Percentiles rank a stretch among this genome's conserved stretches.
Evolutionary conservation across 306 rosid species (phyloP).

Genomic region (Vicia villosa): DNA sequence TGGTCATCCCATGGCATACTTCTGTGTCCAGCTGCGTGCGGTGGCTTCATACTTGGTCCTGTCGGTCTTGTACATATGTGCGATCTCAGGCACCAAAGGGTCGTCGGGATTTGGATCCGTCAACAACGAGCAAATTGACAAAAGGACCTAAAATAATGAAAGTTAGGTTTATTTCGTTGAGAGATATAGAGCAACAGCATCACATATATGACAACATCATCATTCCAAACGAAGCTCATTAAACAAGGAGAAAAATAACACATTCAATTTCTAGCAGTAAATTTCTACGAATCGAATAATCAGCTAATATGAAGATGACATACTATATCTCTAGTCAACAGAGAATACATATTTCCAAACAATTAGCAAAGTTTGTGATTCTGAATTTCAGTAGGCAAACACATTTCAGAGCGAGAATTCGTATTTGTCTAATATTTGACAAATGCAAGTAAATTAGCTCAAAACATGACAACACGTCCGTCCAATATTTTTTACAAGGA

Average conservation of each 20-base stretch:
- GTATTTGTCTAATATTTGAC: not conserved
- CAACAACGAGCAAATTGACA: slow-evolving; percentile 83
- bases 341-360: slow-evolving; percentile 16
- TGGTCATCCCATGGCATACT: slow-evolving; percentile 82
- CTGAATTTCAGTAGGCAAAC: not conserved
- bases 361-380: not conserved
- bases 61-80: slow-evolving; percentile 93
- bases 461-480: not conserved
- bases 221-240: slow-evolving; percentile 13
- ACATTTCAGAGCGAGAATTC: not conserved
- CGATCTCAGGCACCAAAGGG: slow-evolving; percentile 88
- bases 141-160: slow-evolving; percentile 59
- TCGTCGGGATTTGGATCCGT: slow-evolving; percentile 92
- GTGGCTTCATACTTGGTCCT: slow-evolving; percentile 80
- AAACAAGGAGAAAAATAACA: not conserved
- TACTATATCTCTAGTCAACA: not conserved
- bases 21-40: slow-evolving; percentile 96
- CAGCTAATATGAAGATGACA: slow-evolving; percentile 6
- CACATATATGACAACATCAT: not conserved
- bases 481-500: not conserved
- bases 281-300: not conserved
- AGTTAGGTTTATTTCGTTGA: slow-evolving; percentile 12
- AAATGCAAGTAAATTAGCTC: not conserved
- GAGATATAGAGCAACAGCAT: not conserved
- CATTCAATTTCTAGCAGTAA: not conserved